Evolutionary conservation across 345 rosid genomes (phyloP).

Genomic region (Eucalyptus microcorys): DNA sequence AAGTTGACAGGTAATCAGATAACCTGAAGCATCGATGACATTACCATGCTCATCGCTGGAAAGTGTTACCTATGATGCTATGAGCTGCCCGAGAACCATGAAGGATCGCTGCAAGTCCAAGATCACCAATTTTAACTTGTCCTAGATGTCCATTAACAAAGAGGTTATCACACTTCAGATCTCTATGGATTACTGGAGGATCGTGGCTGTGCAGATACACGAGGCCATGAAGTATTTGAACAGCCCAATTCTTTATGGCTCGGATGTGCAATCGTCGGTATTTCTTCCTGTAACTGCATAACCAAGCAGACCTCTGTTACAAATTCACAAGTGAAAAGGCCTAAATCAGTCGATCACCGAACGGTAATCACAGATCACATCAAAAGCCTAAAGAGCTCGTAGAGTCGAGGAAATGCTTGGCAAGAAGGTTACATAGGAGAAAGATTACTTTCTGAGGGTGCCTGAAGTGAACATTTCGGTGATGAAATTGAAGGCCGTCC

Average conservation of each 20-base stretch:
- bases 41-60: not conserved
- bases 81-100: conserved; percentile 62
- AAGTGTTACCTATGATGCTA: conserved; percentile 58
- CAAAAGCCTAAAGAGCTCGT: not conserved
- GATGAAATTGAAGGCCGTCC: conserved; percentile 80
- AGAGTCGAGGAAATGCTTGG: not conserved
- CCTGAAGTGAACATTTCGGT: conserved; percentile 93
- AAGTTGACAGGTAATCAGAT: not conserved
- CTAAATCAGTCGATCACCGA: not conserved
- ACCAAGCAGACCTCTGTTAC: not conserved
- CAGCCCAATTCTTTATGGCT: conserved; percentile 81
- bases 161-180: conserved; percentile 87
- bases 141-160: conserved; percentile 90
- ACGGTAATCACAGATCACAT: not conserved
- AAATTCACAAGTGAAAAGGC: not conserved
- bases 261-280: conserved; percentile 45
- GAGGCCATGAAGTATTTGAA: conserved; percentile 71
- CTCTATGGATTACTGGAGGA: conserved; percentile 90
- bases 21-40: not conserved
- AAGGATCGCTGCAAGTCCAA: conserved; percentile 81
- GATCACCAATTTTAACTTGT: conserved; percentile 88
- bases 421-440: not conserved
- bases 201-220: conserved; percentile 61
- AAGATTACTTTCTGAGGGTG: conserved; percentile 60
- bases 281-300: conserved; percentile 62